These are phyloP conservation scores for Colletotrichum sp. DNA, from an alignment of 2,329 filamentous ascomycete genomes.

Conservation along the genomic window DNA sequence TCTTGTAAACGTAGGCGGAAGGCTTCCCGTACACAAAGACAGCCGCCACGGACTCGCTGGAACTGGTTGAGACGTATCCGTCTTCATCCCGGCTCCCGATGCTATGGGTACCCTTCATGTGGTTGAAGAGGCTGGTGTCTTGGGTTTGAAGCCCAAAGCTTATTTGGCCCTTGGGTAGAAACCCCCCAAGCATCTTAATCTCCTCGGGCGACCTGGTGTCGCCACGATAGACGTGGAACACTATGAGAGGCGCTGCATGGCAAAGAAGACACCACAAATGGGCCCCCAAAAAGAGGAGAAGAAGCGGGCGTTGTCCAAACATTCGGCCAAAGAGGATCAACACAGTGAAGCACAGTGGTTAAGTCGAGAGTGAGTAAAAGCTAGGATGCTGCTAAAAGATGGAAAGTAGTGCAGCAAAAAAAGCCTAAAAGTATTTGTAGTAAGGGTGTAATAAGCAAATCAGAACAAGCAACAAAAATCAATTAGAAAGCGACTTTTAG, in stretches of 20 bases:
- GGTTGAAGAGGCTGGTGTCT: not conserved
- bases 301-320: not conserved
- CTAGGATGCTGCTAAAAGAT: not conserved
- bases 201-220: not conserved
- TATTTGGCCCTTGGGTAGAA: not conserved
- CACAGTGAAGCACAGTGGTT: not conserved
- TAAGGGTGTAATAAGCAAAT: not conserved
- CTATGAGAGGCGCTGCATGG: not conserved
- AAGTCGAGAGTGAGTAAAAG: not conserved
- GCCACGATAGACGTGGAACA: not conserved
- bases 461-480: not conserved
- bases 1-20: not conserved
- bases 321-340: not conserved
- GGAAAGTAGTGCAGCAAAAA: not conserved
- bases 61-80: not conserved
- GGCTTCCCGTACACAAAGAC: not conserved
- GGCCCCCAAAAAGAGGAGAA: not conserved
- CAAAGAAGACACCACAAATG: not conserved
- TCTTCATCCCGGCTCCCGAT: not conserved
- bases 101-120: not conserved
- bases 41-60: not conserved
- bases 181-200: not conserved
- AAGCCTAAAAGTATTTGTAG: not conserved
- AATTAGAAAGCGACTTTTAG: not conserved
- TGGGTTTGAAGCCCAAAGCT: not conserved